Percentiles rank a stretch among this genome's conserved stretches.
These are phyloP conservation scores for Lentinula sp. DNA, from an alignment of 768 basidiomycete species.

Conservation along the genomic window DNA sequence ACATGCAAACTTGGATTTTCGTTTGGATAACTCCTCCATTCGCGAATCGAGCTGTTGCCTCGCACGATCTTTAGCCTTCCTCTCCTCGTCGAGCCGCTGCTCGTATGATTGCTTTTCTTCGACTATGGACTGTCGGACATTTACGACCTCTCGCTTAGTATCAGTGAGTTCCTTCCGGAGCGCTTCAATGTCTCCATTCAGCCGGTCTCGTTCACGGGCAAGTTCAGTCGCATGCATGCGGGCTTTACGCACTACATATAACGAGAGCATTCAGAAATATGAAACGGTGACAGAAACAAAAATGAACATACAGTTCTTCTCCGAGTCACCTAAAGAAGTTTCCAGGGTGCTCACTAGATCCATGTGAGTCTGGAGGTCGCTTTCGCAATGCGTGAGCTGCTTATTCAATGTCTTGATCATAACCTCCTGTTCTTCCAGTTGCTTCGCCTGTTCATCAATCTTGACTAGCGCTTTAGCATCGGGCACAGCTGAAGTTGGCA, in stretches of 20 bases:
- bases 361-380: constrained; percentile 86
- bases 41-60: constrained; percentile 82
- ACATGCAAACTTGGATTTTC: constrained; percentile 91
- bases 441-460: constrained; percentile 70
- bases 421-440: constrained; percentile 76
- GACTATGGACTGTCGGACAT: constrained; percentile 70
- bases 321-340: constrained; percentile 82
- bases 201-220: constrained; percentile 76
- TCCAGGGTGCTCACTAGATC: constrained; percentile 83
- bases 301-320: constrained; percentile 76
- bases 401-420: constrained; percentile 95
- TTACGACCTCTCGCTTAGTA: constrained; percentile 73
- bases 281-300: neutral
- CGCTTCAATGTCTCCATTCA: constrained; percentile 56
- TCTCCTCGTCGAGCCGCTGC: constrained; percentile 78
- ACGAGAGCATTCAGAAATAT: neutral
- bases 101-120: constrained; percentile 89
- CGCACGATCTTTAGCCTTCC: constrained; percentile 82
- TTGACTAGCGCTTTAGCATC: constrained; percentile 55
- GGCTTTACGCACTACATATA: constrained; percentile 73
- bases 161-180: constrained; percentile 72
- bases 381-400: constrained; percentile 89
- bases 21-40: constrained; percentile 77
- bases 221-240: constrained; percentile 91
- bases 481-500: constrained; percentile 30